These are phyloP conservation scores for Aspergillus panamensis DNA, from an alignment of 495 filamentous ascomycete species.

Conservation along the genomic window DNA sequence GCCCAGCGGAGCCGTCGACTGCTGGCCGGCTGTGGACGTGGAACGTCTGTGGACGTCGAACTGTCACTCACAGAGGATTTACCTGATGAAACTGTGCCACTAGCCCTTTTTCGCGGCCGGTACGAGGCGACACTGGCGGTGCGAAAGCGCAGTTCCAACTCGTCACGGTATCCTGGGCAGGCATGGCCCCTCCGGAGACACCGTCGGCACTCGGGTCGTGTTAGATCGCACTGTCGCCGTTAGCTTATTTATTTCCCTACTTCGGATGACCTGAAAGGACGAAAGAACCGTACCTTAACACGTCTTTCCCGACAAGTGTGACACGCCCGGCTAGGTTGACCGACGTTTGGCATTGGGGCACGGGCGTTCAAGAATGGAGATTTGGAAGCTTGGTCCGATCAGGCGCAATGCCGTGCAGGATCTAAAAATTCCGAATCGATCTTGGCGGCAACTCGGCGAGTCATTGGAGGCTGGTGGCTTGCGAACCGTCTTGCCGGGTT, in stretches of 20 bases:
- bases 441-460: background rate
- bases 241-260: background rate
- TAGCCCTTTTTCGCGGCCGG: background rate
- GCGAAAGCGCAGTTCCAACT: background rate
- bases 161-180: slow-evolving; percentile 1
- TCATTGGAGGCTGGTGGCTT: background rate
- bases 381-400: background rate
- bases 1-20: background rate
- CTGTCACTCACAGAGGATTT: background rate
- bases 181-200: background rate
- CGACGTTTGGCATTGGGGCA: background rate
- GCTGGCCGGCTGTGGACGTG: background rate
- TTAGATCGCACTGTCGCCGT: background rate
- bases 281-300: background rate
- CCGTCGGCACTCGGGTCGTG: background rate
- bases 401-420: background rate
- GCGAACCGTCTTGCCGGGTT: background rate
- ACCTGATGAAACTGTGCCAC: background rate
- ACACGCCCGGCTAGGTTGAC: background rate
- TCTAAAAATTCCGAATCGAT: background rate
- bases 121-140: background rate
- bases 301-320: background rate
- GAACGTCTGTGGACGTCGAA: background rate
- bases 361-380: background rate
- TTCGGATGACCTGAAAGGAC: background rate